phyloP scores from a whole-genome alignment of 306 rosid genomes.

The Trifolium subterraneum region DNA sequence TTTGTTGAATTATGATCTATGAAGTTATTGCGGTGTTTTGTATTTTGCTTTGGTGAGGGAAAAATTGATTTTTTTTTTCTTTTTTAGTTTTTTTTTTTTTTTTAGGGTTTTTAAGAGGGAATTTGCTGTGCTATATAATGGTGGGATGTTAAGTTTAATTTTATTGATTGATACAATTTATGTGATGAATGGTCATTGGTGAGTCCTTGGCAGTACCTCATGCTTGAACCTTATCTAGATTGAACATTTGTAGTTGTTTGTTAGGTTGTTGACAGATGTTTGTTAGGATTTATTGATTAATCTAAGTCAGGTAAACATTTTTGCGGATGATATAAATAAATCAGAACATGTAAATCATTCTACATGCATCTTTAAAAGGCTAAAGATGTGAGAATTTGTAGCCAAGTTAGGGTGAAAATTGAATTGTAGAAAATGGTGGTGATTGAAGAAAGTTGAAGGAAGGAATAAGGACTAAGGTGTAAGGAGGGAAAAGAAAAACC shows the following conservation, averaged over 20 bases:
- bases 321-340: no score
- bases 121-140: constrained; percentile 10
- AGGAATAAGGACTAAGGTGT: constrained; percentile 3
- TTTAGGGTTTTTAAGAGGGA: constrained; percentile 14
- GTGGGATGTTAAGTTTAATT: neutral
- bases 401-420: constrained; percentile 21
- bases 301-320: no score
- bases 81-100: neutral
- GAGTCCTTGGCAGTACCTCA: constrained; percentile 24
- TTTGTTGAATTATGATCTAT: constrained; percentile 31
- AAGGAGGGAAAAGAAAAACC: neutral
- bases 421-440: constrained; percentile 1
- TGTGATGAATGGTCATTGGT: constrained; percentile 6
- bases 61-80: neutral
- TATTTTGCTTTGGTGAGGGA: neutral
- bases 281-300: neutral
- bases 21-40: constrained; percentile 1
- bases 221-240: constrained; percentile 14
- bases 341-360: neutral
- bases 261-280: neutral
- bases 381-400: neutral
- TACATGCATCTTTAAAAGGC: neutral
- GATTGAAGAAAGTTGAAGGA: constrained; percentile 6
- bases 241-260: constrained; percentile 10
- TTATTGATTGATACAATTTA: neutral